Evolutionary conservation across 1,284 basidiomycete species (phyloP), one percentile per base, ranked within the genome.

Genomic region (Ustilago sp.): DNA sequence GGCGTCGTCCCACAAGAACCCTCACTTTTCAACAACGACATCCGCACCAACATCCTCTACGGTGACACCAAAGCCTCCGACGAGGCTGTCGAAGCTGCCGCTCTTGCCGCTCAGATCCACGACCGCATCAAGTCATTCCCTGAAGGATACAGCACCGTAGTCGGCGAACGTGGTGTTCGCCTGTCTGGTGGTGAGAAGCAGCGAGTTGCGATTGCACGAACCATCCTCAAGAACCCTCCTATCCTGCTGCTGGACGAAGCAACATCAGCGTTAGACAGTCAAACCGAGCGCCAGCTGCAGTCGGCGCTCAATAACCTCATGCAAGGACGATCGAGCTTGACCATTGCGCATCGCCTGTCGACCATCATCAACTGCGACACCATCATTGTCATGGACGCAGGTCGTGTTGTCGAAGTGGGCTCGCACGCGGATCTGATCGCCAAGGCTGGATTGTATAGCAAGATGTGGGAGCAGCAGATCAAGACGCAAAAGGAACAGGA

Each of bases 191-290:
- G 84, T 38, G 93, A 94, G 87, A 93, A 93, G 87, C 93, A 94
- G 83, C 89, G 92, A 4, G 92, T 94, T 12, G 92, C 94, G 12
- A 92, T 97, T 80, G 94, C 94, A 0, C 89, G 94, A 57, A 94
- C 93, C 3, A 88, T 96, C 55, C 87, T 93, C 63, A 95, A 95
- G 87, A 92, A 92, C 82, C 93, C 94, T 17, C 92, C 93, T 7
- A 91, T 95, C 63, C 86, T 95, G 47, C 88, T 95, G 15, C 85
- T 95, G 56, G 94, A 95, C 85, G 93, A 94, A 87, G 92, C 92
- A 13, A 93, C 83, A 1, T 92, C 13, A 90, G 91, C 84, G 15
- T 74, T 86, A 7, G 84, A 86, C 72, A 79, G 79, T 35, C 76
- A 80, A 7, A 86, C 83, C 13, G 84, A 86, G 69, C 78, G 81